Conservation (phyloP, 768 basidiomycete genomes). For the Boletus fagicola region DNA sequence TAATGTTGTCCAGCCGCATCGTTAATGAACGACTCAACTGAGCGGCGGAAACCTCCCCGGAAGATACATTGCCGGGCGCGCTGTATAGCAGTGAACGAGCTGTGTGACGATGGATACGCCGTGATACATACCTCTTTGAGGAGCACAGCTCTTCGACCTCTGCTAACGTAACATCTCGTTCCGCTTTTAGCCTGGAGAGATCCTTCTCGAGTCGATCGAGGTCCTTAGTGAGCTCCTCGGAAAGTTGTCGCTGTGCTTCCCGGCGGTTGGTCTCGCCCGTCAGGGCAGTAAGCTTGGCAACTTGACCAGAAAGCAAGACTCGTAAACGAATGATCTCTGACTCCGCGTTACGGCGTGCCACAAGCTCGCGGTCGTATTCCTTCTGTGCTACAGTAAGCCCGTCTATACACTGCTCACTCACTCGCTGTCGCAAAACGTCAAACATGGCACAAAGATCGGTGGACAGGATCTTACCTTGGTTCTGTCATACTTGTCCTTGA, state of each 20-base stretch:
- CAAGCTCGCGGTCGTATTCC: constrained; percentile 91
- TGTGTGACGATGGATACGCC: constrained; percentile 14
- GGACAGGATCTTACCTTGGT: constrained; percentile 65
- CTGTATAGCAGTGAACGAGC: constrained; percentile 24
- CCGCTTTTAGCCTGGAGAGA: constrained; percentile 80
- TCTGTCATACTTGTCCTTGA: constrained; percentile 79
- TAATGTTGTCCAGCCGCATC: constrained; percentile 82
- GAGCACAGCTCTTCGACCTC: constrained; percentile 89
- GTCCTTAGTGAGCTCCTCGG: constrained; percentile 73
- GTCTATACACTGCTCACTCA: constrained; percentile 88
- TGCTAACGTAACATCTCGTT: constrained; percentile 88
- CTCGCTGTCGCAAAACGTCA: constrained; percentile 52
- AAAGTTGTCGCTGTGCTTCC: constrained; percentile 75
- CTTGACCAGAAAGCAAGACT: constrained; percentile 86
- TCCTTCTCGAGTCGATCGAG: constrained; percentile 80
- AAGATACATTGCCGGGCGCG: constrained; percentile 25
- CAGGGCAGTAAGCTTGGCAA: constrained; percentile 79
- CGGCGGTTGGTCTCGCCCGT: constrained; percentile 74
- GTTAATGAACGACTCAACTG: constrained; percentile 71
- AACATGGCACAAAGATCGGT: not conserved
- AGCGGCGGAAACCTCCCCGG: constrained; percentile 37
- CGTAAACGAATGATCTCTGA: constrained; percentile 85
- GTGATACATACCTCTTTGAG: constrained; percentile 57
- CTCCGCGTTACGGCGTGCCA: constrained; percentile 86
- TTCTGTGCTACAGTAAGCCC: constrained; percentile 90